phyloP scores from a whole-genome alignment of 495 filamentous ascomycete genomes.

The Xylaria bambusicola region DNA sequence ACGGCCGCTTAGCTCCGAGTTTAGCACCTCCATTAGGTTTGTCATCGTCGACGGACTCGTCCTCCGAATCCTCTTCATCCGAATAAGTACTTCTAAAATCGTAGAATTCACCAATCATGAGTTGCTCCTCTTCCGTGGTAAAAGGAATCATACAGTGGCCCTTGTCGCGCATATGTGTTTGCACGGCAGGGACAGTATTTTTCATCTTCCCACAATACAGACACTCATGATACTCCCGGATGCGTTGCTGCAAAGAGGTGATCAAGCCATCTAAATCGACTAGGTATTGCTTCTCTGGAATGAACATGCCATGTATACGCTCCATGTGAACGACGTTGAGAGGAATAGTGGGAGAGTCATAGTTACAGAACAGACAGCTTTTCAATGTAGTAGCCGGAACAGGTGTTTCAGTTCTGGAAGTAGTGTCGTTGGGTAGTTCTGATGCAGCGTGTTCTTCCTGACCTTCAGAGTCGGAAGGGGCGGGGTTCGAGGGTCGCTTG shows the following conservation, averaged over 20 bases:
- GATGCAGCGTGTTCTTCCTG: conserved; percentile 43
- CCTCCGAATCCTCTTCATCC: conserved; percentile 66
- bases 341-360: conserved; percentile 67
- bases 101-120: conserved; percentile 97
- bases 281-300: conserved; percentile 83
- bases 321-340: conserved; percentile 87
- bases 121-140: conserved; percentile 82
- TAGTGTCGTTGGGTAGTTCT: conserved; percentile 32
- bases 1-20: conserved; percentile 51
- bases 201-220: conserved; percentile 80
- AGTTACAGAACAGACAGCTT: conserved; percentile 89
- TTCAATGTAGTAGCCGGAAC: conserved; percentile 49
- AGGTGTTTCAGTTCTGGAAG: conserved; percentile 39
- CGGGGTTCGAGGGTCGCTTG: conserved; percentile 58
- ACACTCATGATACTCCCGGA: conserved; percentile 71
- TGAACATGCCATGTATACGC: conserved; percentile 91
- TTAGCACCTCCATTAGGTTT: conserved; percentile 60
- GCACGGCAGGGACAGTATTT: conserved; percentile 70
- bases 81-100: conserved; percentile 96
- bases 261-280: conserved; percentile 80
- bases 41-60: conserved; percentile 52
- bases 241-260: conserved; percentile 69
- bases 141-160: conserved; percentile 96
- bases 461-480: conserved; percentile 50
- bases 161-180: conserved; percentile 96